Evolutionary conservation across 139 green algal genomes (phyloP).

Genomic region (Zygnema cylindricum): DNA sequence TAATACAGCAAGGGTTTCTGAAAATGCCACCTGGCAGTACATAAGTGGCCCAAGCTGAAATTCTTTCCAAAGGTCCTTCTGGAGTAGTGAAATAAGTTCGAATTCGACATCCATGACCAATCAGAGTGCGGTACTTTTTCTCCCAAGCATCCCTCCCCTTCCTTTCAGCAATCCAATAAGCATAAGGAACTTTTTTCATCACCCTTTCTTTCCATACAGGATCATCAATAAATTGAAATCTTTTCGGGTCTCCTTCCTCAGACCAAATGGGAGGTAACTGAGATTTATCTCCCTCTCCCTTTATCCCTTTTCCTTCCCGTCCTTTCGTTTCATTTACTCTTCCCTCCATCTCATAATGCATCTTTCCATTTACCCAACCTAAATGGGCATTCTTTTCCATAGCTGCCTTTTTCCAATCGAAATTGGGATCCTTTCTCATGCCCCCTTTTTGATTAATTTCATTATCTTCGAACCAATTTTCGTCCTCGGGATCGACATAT

Average conservation of each 20-base stretch:
- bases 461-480: not conserved
- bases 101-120: conserved; percentile 20
- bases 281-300: not conserved
- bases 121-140: not conserved
- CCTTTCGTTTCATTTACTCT: not conserved
- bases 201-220: conserved; percentile 22
- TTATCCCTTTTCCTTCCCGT: not conserved
- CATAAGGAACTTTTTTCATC: conserved; percentile 19
- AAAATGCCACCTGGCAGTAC: conserved; percentile 11
- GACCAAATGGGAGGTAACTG: conserved; percentile 23
- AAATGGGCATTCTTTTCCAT: conserved; percentile 18
- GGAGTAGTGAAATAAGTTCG: conserved; percentile 37
- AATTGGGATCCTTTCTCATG: not conserved
- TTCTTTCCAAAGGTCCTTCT: conserved; percentile 8
- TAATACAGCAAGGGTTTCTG: not conserved
- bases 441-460: not conserved
- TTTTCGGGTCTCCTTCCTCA: not conserved
- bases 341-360: not conserved
- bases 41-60: conserved; percentile 24
- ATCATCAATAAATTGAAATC: conserved; percentile 8
- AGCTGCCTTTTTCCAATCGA: not conserved
- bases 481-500: conserved; percentile 5
- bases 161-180: conserved; percentile 30
- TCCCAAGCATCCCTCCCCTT: conserved; percentile 21
- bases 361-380: conserved; percentile 28